Evolutionary conservation across 1,284 basidiomycete species (phyloP).

Genomic region (Microbotryum scabiosae): DNA sequence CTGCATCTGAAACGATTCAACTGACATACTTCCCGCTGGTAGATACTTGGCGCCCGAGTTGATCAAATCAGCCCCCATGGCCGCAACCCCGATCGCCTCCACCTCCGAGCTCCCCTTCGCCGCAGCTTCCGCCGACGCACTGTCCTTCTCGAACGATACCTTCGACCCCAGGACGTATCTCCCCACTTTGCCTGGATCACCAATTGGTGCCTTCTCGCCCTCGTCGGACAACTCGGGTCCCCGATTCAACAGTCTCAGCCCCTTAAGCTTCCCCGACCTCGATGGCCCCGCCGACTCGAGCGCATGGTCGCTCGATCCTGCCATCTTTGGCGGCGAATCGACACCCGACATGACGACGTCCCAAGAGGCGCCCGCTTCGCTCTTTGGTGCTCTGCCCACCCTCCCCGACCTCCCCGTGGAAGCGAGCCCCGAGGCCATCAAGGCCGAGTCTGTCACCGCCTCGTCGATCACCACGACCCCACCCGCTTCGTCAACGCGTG

Average conservation of each 20-base stretch:
- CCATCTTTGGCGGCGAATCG: conserved; percentile 10
- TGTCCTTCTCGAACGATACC: background rate
- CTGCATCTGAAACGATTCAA: no score
- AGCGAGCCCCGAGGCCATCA: no score
- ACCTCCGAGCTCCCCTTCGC: conserved; percentile 6
- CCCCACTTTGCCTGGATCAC: conserved; percentile 27
- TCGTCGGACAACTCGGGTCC: conserved; percentile 14
- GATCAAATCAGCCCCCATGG: background rate
- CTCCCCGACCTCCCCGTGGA: background rate
- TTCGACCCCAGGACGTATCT: conserved; percentile 25
- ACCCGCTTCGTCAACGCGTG: background rate
- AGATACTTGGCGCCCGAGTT: no score
- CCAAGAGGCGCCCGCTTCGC: background rate
- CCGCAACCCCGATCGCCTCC: background rate
- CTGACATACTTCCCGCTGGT: no score
- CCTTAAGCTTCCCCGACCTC: conserved; percentile 23
- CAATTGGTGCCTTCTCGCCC: conserved; percentile 24
- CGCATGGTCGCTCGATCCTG: conserved; percentile 23
- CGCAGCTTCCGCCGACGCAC: background rate
- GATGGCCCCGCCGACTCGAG: background rate
- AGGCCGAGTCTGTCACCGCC: no score
- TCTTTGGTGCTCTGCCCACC: background rate
- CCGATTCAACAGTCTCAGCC: conserved; percentile 3
- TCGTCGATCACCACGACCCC: background rate
- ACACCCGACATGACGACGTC: background rate